Conservation (phyloP, 139 green algal species). For the Pleodorina starrii region DNA sequence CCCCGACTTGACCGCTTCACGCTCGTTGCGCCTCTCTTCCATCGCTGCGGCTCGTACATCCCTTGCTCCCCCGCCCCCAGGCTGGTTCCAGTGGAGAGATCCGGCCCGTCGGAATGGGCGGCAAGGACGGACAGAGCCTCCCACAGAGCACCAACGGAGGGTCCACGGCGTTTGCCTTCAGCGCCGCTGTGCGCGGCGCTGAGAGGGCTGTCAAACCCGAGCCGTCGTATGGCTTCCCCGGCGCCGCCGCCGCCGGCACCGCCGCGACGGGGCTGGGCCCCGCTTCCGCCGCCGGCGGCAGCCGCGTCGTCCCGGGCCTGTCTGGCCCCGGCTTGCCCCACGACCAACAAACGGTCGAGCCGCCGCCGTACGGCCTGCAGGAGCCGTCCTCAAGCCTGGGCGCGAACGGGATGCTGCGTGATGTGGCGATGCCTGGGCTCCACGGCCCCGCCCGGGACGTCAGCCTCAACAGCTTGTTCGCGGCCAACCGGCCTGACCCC, state of each 20-base stretch:
- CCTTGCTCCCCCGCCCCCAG: not conserved
- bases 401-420: not conserved
- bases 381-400: not conserved
- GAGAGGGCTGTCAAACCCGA: not conserved
- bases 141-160: not conserved
- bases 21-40: no score
- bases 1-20: no score
- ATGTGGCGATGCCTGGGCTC: not conserved
- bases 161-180: not conserved
- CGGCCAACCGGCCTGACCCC: not conserved
- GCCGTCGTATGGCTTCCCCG: not conserved
- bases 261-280: not conserved
- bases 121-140: slow-evolving; percentile 1
- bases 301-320: not conserved
- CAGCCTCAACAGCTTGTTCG: slow-evolving; percentile 1
- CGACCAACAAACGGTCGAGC: slow-evolving; percentile 10
- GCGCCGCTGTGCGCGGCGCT: not conserved
- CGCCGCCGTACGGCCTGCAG: not conserved
- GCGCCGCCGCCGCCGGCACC: not conserved
- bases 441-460: not conserved
- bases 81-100: not conserved
- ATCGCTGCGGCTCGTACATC: not conserved
- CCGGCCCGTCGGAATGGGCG: not conserved
- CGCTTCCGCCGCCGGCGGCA: not conserved
- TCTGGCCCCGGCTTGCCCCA: not conserved